Evolutionary conservation across 116 monocot species (phyloP), one percentile per base, ranked within the genome.

Genomic region (Dioscorea cayenensis): DNA sequence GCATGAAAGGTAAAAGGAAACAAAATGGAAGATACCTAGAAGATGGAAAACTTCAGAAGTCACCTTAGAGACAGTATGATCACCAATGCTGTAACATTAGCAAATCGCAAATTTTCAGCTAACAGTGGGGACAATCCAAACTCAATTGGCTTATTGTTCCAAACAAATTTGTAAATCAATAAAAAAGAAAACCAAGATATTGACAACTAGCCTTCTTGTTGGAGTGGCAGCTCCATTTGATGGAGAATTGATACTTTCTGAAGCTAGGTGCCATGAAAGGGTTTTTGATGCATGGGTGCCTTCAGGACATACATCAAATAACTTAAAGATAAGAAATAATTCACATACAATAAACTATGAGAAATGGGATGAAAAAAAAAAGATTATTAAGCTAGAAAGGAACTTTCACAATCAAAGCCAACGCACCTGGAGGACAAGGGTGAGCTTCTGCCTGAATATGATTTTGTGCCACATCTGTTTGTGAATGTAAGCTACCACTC

Each of bases 221-320:
- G 35, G 13, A 55, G 23, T 55, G 13, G 69, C 2, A 28, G 5
- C 25, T 69, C 69, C 52, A 55, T 28, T 51, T 81, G 80, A 65
- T 22, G 70, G 38, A 38, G 92, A 69, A 43, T 32, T 32, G 2
- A 67, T 80, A 49, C 74, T 72, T 75, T 96, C 95, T 12, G 90
- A 72, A 28, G 83, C 73, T 51, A 96, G 77, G 84, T 85, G 92
- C 89, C 95, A 96, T 5, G 77, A 90, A 76, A 96, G 92, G n/a
- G 92, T 92, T 78, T 88, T 92, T 60, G 90, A 77, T 75, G 90
- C 80, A 77, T 78, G 71, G 25, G 71, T 76, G 36, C 82, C 89
- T 84, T 68, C 8, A 69, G 27, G 49, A 23, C 67, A 68, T 65
- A 12, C 11, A 28, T 17, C 63, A 36, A 65, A 65, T 14, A 35